Evolutionary conservation across 1,284 basidiomycete genomes (phyloP), one percentile per base, ranked within the genome.

Genomic region (Agaricales sp.): DNA sequence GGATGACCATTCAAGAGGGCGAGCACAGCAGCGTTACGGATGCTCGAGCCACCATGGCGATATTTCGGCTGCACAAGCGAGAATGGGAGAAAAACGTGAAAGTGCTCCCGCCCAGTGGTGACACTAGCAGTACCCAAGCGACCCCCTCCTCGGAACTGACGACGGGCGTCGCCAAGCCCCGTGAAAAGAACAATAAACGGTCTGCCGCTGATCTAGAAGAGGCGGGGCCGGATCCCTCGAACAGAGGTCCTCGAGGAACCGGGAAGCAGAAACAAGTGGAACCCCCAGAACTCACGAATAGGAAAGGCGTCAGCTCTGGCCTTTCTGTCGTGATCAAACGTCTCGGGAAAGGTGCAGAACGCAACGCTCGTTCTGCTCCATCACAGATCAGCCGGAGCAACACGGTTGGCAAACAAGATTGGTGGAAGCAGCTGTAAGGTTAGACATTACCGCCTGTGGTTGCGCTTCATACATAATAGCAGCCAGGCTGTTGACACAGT

Each of bases 11-110:
- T 49, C 95, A 99, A 63, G 67, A 69, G 6, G 91, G 91, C 2
- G 85, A 93, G 57, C 93, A 96, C 62, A 87, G 77, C 41, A 93
- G 94, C 92, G 80, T 95, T 4, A 91, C 83, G 20, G 94, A 99
- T 62, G 94, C 95, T 1, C 75, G 92, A 45, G 93, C 94, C 0
- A 92, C 95, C 0, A 98, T 99, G 92, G 94, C 92, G 0, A 70
- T 98, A 20, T 99, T 90, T 65, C 75, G 92, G 4, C 63, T 95
- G n/a, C 78, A 95, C 63, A 86, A 88, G 59, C 79, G 80, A 51
- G 77, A 80, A 47, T 98, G 92, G 92, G 93, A 98, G 55, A 74
- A 71, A 47, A 67, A 63, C 18, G 8, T 8, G 39, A 59, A 62
- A 51, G 64, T 67, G 44, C 62, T 66, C 16, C 55, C 71, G 21